Conservation (phyloP, 768 basidiomycete species). For the Chalciporus chontae region DNA sequence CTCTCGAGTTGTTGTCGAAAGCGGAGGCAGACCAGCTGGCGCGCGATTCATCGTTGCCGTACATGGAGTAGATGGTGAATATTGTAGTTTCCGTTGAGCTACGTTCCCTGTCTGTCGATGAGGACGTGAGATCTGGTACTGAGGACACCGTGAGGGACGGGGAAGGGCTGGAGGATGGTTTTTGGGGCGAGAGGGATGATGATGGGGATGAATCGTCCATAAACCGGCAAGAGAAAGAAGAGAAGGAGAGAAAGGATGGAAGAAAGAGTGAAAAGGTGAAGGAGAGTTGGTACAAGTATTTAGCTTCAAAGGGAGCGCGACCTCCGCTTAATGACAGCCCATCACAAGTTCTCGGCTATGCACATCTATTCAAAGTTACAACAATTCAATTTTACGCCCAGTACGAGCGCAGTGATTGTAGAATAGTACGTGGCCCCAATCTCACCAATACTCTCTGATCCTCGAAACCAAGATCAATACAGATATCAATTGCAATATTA, state of each 20-base stretch:
- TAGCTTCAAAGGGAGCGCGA: not conserved
- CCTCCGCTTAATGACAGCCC: not conserved
- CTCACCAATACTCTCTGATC: too few relatives aligned
- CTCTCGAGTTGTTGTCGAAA: slow-evolving; percentile 37
- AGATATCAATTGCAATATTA: too few relatives aligned
- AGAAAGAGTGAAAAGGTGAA: not conserved
- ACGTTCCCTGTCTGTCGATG: slow-evolving; percentile 40
- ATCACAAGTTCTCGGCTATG: too few relatives aligned
- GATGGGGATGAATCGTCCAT: slow-evolving; percentile 38
- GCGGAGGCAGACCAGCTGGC: slow-evolving; percentile 46
- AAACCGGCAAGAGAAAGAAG: slow-evolving; percentile 14
- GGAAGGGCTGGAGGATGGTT: slow-evolving; percentile 26
- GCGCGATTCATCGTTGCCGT: slow-evolving; percentile 54
- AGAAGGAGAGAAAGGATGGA: not conserved
- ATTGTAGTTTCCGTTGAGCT: slow-evolving; percentile 72
- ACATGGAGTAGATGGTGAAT: slow-evolving; percentile 86
- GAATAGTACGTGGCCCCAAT: too few relatives aligned
- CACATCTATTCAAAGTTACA: too few relatives aligned
- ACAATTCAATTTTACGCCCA: too few relatives aligned
- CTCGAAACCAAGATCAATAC: too few relatives aligned
- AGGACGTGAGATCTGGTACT: slow-evolving; percentile 35
- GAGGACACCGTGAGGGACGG: slow-evolving; percentile 32
- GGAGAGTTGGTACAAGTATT: not conserved
- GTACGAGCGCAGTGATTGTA: too few relatives aligned
- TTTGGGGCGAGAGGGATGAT: slow-evolving; percentile 33